Conservation (phyloP, 1,139 yeast genomes). For the Yamadazyma atmosphaerica region DNA sequence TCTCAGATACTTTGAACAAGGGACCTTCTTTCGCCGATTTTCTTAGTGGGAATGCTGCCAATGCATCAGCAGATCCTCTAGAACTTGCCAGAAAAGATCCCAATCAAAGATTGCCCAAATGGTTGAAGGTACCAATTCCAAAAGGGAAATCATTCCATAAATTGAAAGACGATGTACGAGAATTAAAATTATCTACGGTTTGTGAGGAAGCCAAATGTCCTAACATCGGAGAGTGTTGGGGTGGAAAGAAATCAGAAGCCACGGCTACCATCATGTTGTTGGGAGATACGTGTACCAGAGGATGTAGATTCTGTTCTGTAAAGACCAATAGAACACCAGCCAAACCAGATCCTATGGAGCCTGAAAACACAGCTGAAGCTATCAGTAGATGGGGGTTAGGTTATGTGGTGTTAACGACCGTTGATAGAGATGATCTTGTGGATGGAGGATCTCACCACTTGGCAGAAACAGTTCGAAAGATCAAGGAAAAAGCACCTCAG, state of each 20-base stretch:
- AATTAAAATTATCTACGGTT: conserved; percentile 86
- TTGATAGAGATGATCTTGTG: conserved; percentile 89
- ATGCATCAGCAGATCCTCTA: conserved; percentile 61
- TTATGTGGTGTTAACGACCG: conserved; percentile 95
- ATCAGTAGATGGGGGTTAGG: conserved; percentile 98
- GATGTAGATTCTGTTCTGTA: conserved; percentile 96
- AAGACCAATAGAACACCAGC: conserved; percentile 88
- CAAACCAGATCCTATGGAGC: conserved; percentile 92
- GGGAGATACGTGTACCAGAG: conserved; percentile 99
- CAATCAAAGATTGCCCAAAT: conserved; percentile 75
- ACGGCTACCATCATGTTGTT: conserved; percentile 98
- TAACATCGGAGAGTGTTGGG: conserved; percentile 99
- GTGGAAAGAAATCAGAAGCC: conserved; percentile 94
- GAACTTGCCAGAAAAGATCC: conserved; percentile 63
- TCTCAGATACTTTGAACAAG: conserved; percentile 69
- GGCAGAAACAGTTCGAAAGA: conserved; percentile 80
- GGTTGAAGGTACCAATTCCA: conserved; percentile 96
- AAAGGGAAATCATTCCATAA: conserved; percentile 82
- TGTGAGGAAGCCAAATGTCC: conserved; percentile 99
- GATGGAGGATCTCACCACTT: conserved; percentile 96
- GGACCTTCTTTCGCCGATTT: conserved; percentile 97
- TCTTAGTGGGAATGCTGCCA: conserved; percentile 74
- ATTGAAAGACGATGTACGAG: conserved; percentile 83
- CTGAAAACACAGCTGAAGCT: conserved; percentile 97
- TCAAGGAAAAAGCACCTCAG: conserved; percentile 87